phyloP scores from a whole-genome alignment of 257 asterid genomes.

The Echium plantagineum region DNA sequence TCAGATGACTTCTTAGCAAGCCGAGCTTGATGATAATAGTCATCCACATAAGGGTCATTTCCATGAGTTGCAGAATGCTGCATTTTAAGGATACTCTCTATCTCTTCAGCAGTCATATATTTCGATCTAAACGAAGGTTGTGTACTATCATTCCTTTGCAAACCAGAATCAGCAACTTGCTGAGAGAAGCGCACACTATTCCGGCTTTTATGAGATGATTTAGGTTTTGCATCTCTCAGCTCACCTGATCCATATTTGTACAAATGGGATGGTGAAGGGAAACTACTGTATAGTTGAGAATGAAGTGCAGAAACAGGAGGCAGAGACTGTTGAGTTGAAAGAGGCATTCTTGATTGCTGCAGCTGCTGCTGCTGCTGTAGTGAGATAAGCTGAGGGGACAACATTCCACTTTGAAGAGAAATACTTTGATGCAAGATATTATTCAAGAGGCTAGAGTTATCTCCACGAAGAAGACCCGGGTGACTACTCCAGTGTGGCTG shows the following conservation, averaged over 20 bases:
- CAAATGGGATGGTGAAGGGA: conserved; percentile 60
- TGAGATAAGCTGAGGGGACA: conserved; percentile 47
- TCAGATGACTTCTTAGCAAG: conserved; percentile 73
- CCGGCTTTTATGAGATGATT: conserved; percentile 49
- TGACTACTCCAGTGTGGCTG: conserved; percentile 61
- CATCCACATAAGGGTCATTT: conserved; percentile 67
- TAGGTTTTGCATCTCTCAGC: conserved; percentile 47
- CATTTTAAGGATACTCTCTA: conserved; percentile 71
- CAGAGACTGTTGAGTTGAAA: conserved; percentile 43
- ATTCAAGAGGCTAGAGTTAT: conserved; percentile 40
- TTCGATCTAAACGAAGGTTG: conserved; percentile 61
- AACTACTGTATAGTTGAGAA: conserved; percentile 48
- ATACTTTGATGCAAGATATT: conserved; percentile 44
- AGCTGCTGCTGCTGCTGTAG: conserved; percentile 40
- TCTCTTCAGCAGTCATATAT: conserved; percentile 84
- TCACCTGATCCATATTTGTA: conserved; percentile 40
- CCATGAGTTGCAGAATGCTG: conserved; percentile 81
- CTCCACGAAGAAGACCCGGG: conserved; percentile 30
- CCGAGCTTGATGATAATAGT: conserved; percentile 78
- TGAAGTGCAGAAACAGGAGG: conserved; percentile 48
- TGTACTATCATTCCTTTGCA: conserved; percentile 47
- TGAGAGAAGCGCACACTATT: conserved; percentile 60
- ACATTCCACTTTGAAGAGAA: conserved; percentile 53
- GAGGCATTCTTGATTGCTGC: conserved; percentile 55
- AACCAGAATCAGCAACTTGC: conserved; percentile 58